Conservation (phyloP, 2,329 filamentous ascomycete genomes). For the Ceratocystis destructans region DNA sequence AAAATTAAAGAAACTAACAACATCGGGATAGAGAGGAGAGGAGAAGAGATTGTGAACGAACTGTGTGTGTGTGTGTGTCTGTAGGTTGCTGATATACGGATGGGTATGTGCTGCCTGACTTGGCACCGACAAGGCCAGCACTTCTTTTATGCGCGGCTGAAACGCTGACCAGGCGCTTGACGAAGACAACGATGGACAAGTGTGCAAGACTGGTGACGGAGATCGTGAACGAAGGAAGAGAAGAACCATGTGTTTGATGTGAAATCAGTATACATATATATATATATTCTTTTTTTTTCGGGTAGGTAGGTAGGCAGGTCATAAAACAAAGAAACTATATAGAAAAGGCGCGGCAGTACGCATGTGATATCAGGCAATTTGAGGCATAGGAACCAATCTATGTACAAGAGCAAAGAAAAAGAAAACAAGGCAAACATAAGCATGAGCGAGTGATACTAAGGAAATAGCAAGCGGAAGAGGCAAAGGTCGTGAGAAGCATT, state of each 20-base stretch:
- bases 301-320: no score
- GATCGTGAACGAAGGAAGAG: no score
- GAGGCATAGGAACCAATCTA: not conserved
- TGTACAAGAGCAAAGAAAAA: not conserved
- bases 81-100: not conserved
- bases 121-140: no score
- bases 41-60: not conserved
- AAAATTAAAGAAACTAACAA: slow-evolving; percentile 17
- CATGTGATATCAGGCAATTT: slow-evolving; percentile 3
- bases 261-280: not conserved
- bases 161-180: no score
- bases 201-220: no score
- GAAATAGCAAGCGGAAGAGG: not conserved
- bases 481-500: not conserved
- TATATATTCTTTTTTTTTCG: not conserved
- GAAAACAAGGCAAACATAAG: not conserved
- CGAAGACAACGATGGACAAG: no score
- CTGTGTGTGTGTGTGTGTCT: not conserved
- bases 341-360: not conserved
- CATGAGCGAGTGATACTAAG: no score
- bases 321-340: not conserved
- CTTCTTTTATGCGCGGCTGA: no score
- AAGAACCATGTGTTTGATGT: no score
- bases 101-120: not conserved
- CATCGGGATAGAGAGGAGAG: not conserved